Evolutionary conservation across 2,329 filamentous ascomycete species (phyloP).

Genomic region (Setomelanomma holmii): DNA sequence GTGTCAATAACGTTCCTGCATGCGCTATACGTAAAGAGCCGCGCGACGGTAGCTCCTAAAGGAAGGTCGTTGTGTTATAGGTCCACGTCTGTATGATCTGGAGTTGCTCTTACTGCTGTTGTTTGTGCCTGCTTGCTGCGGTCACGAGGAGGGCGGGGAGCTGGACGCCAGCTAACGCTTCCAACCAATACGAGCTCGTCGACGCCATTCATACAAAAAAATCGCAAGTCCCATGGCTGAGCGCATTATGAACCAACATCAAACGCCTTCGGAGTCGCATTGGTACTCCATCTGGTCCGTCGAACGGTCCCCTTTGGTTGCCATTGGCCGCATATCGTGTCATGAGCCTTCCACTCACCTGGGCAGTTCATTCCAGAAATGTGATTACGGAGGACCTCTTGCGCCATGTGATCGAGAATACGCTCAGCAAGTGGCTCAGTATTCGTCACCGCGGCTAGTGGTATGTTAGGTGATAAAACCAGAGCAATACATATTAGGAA

Average conservation of each 20-base stretch:
- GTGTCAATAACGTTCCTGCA: slow-evolving; percentile 13
- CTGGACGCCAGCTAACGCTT: background rate
- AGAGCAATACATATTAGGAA: too few species aligned
- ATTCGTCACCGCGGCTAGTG: too few species aligned
- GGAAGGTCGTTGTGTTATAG: slow-evolving; percentile 17
- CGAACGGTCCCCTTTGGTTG: background rate
- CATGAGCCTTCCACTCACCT: background rate
- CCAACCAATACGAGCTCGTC: background rate
- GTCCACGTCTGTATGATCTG: background rate
- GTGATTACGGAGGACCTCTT: background rate
- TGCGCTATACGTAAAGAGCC: slow-evolving; percentile 11
- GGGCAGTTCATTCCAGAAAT: too few species aligned
- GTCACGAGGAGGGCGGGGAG: slow-evolving; percentile 2
- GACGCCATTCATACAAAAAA: background rate
- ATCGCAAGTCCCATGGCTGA: background rate
- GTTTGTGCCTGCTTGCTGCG: background rate
- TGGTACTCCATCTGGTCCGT: background rate
- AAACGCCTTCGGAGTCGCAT: background rate
- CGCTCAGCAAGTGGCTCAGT: background rate
- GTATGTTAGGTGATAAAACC: too few species aligned
- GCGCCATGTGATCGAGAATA: background rate
- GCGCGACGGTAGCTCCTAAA: slow-evolving; percentile 15
- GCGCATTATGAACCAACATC: background rate
- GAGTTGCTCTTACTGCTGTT: background rate
- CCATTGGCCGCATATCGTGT: background rate